phyloP scores from a whole-genome alignment of 768 basidiomycete genomes.

The Nevesoporus exiguus region DNA sequence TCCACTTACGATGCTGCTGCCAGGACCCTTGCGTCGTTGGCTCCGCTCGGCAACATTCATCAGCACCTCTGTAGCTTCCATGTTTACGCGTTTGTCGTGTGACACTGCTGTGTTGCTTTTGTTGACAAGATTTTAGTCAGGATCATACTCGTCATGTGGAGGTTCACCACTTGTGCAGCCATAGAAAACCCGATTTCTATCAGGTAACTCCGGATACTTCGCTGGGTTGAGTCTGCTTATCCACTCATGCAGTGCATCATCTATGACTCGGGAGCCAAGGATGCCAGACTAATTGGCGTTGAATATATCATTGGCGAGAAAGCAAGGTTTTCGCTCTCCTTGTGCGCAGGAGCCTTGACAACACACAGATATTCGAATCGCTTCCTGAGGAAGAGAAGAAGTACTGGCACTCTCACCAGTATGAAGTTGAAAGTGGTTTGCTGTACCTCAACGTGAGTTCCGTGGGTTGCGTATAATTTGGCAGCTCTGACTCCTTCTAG shows the following conservation, averaged over 20 bases:
- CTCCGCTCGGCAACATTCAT: constrained; percentile 33
- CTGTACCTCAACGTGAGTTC: constrained; percentile 30
- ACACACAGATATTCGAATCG: constrained; percentile 32
- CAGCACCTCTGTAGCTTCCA: constrained; percentile 37
- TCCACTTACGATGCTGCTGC: constrained; percentile 26
- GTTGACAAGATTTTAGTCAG: constrained; percentile 16
- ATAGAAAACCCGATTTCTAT: constrained; percentile 36
- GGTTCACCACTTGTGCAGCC: constrained; percentile 45
- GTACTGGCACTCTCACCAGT: constrained; percentile 55
- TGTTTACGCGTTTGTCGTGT: constrained; percentile 27
- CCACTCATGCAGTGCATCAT: constrained; percentile 38
- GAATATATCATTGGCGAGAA: constrained; percentile 50
- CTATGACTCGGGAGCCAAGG: constrained; percentile 39
- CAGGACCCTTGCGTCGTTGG: constrained; percentile 30
- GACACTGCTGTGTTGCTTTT: not conserved
- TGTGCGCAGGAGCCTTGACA: not conserved
- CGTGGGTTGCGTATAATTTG: not conserved
- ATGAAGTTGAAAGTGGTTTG: constrained; percentile 39
- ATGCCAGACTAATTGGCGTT: constrained; percentile 50
- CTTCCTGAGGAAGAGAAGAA: constrained; percentile 45
- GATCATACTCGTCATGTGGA: constrained; percentile 36
- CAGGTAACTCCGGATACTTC: constrained; percentile 24
- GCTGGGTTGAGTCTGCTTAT: constrained; percentile 27
- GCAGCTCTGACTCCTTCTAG: constrained; percentile 5
- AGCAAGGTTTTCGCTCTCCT: not conserved